phyloP scores from a whole-genome alignment of 805 yeast species.

The Teunomyces funiuensis region DNA sequence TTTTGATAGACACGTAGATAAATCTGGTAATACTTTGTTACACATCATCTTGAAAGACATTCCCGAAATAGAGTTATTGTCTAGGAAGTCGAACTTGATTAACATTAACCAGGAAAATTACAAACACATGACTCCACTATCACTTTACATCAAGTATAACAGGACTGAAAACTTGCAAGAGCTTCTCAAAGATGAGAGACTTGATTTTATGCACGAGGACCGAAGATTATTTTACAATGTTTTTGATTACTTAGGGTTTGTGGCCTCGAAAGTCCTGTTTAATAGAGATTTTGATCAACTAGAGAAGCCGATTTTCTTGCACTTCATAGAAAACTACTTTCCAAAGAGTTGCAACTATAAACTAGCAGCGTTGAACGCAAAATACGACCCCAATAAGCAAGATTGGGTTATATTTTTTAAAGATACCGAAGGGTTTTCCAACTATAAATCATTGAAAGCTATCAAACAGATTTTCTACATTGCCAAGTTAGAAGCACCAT shows the following conservation, averaged over 20 bases:
- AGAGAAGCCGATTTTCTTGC: slow-evolving; percentile 20
- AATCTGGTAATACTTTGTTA: slow-evolving; percentile 69
- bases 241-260: slow-evolving; percentile 37
- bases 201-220: slow-evolving; percentile 39
- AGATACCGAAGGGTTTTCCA: slow-evolving; percentile 11
- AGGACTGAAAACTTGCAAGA: slow-evolving; percentile 57
- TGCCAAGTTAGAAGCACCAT: slow-evolving; percentile 34
- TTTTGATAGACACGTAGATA: slow-evolving; percentile 66
- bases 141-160: slow-evolving; percentile 68
- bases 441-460: slow-evolving; percentile 17
- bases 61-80: slow-evolving; percentile 24
- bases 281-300: slow-evolving; percentile 22
- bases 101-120: slow-evolving; percentile 59
- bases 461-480: slow-evolving; percentile 24
- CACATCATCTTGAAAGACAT: slow-evolving; percentile 65
- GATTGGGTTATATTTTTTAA: slow-evolving; percentile 36
- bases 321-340: slow-evolving; percentile 20
- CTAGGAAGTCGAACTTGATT: slow-evolving; percentile 27
- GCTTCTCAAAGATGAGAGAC: slow-evolving; percentile 49
- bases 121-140: slow-evolving; percentile 65
- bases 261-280: slow-evolving; percentile 24
- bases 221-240: slow-evolving; percentile 33
- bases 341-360: slow-evolving; percentile 17
- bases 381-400: slow-evolving; percentile 27
- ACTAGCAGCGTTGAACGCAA: slow-evolving; percentile 33